Percentiles rank a stretch among this genome's conserved stretches.
Conservation (phyloP, 2,329 filamentous ascomycete species). For the Aspergillus unguis region DNA sequence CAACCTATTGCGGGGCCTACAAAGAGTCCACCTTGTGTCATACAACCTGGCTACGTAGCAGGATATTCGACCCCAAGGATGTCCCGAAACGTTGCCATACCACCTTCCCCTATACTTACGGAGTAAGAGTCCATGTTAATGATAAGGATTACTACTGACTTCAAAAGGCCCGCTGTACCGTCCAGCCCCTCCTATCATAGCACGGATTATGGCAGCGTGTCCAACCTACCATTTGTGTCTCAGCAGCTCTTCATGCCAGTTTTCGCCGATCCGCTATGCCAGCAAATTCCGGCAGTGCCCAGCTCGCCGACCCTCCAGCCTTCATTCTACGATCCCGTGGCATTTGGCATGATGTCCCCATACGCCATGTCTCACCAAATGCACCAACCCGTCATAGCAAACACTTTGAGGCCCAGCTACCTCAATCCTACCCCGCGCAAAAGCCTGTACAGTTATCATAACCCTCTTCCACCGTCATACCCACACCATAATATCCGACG, state of each 20-base stretch:
- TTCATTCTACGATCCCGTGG: constrained; percentile 27
- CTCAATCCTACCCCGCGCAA: constrained; percentile 4
- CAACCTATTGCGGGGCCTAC: constrained; percentile 43
- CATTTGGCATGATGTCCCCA: constrained; percentile 27
- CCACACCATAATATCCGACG: constrained; percentile 16
- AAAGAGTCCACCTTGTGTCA: constrained; percentile 33
- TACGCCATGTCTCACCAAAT: constrained; percentile 25
- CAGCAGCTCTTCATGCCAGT: constrained; percentile 27
- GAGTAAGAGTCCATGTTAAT: constrained; percentile 28
- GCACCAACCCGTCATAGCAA: constrained; percentile 9
- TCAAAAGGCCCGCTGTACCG: constrained; percentile 22
- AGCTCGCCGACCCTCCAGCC: constrained; percentile 30
- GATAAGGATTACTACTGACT: background rate
- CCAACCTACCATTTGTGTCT: constrained; percentile 23
- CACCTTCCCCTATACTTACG: constrained; percentile 35
- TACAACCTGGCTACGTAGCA: constrained; percentile 26
- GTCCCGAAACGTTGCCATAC: constrained; percentile 27
- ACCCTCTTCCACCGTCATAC: constrained; percentile 10
- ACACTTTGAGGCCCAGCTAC: constrained; percentile 3
- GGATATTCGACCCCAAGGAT: constrained; percentile 33
- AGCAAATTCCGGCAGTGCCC: constrained; percentile 24
- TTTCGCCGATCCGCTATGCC: constrained; percentile 24
- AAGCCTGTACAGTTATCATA: constrained; percentile 12
- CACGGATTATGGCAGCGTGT: constrained; percentile 27
- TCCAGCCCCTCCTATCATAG: constrained; percentile 22